Base-by-base conservation (phyloP, 164 flowering plant genomes). In the Stephania japonica region DNA sequence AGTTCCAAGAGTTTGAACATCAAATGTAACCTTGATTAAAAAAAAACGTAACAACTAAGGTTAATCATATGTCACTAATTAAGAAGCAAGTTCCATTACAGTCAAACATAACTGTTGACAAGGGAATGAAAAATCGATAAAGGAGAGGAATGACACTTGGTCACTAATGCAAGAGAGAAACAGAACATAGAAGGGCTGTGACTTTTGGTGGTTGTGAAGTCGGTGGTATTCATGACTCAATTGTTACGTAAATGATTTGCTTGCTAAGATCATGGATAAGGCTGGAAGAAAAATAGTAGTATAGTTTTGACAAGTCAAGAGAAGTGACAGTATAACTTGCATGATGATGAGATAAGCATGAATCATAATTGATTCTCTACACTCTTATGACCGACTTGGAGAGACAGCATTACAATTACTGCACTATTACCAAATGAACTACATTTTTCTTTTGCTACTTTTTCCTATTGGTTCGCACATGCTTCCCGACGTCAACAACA, bases 151-250 rank as follows among this genome's bases (percentile, higher is more conserved):
- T 56, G 63, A 56, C 63, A 56, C 21, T 2, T 18, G 63, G 63
- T 14, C n/a, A 18, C 63, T 18, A 59, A 59, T 59, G 24, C 8
- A 21, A 59, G 21, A 59, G 64, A 59, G 64, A 9, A 59, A 59
- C 62, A 59, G 24, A n/a, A 59, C 38, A 32, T 32, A 32, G 38
- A 32, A 8, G 64, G n/a, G 7, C 63, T 56, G 24, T 59, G 23
- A 18, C 64, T n/a, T 59, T 59, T 59, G 64, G 64, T 59, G 9
- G 64, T n/a, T 59, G 64, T 59, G n/a, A 59, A 59, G 63, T 59
- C 23, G 62, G 23, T 47, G 64, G 64, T 21, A 19, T 21, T 59
- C 64, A 5, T n/a, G 64, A 19, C 21, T 59, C 7, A 8, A 59
- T 59, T 59, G 64, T 59, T 59, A 59, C 21, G 64, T 59, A 5